These are phyloP conservation scores for Boletales sp. DNA, from an alignment of 768 basidiomycete species.

Conservation along the genomic window DNA sequence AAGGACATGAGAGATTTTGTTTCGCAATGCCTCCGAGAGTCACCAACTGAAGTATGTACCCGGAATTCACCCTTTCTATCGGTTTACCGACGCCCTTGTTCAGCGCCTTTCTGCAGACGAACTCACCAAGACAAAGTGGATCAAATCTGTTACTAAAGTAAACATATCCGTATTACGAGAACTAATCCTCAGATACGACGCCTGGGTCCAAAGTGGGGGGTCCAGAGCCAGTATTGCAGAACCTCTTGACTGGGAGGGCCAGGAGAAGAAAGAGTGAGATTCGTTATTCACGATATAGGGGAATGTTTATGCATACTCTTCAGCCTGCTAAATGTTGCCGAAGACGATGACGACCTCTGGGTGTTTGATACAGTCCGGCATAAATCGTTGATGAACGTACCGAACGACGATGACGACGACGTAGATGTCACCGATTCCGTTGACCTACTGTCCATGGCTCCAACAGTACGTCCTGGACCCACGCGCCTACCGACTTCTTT, in stretches of 20 bases:
- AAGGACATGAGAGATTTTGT: conserved; percentile 90
- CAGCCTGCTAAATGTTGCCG: conserved; percentile 19
- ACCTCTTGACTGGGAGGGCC: conserved; percentile 68
- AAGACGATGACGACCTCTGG: conserved; percentile 49
- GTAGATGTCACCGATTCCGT: conserved; percentile 10
- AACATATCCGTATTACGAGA: conserved; percentile 72
- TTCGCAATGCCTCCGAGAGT: conserved; percentile 74
- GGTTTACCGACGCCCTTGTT: conserved; percentile 6
- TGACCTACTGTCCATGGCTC: conserved; percentile 22
- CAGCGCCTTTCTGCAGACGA: conserved; percentile 91
- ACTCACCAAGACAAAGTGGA: conserved; percentile 84
- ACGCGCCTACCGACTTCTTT: conserved; percentile 71
- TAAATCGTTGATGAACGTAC: conserved; percentile 27
- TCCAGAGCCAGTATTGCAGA: conserved; percentile 75
- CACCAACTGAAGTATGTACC: conserved; percentile 65
- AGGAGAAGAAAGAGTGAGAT: conserved; percentile 53
- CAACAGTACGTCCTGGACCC: conserved; percentile 50
- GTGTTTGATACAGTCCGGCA: conserved; percentile 73
- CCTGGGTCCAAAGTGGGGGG: conserved; percentile 64
- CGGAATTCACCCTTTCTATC: neutral
- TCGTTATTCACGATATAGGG: neutral
- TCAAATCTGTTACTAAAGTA: conserved; percentile 68
- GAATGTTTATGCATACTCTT: conserved; percentile 5
- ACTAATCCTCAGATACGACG: conserved; percentile 72
- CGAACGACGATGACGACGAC: conserved; percentile 24